Evolutionary conservation across 768 basidiomycete genomes (phyloP).

Genomic region (Symmetrospora coprosmae): DNA sequence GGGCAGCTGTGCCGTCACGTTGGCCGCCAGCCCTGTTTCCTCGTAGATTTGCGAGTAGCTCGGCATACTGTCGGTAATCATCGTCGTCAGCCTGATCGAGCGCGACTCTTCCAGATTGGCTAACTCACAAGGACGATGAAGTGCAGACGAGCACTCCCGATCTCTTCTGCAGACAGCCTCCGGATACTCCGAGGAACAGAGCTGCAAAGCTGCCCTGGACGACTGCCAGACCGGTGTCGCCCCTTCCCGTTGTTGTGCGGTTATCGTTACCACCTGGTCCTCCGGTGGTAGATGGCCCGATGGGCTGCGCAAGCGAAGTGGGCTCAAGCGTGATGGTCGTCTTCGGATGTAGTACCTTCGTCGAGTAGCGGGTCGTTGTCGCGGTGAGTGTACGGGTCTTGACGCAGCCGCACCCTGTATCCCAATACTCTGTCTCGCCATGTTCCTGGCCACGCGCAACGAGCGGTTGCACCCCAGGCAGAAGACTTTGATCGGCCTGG

Average conservation of each 20-base stretch:
- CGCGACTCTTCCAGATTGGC: neutral
- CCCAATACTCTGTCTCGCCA: neutral
- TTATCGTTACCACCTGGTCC: no score
- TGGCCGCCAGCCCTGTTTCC: neutral
- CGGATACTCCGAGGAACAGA: neutral
- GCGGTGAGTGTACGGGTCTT: no score
- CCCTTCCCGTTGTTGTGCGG: no score
- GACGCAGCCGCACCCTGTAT: neutral
- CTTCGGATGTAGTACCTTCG: no score
- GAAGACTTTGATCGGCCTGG: no score
- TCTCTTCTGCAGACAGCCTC: slow-evolving; percentile 9
- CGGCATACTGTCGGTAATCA: neutral
- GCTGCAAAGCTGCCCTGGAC: slow-evolving; percentile 4
- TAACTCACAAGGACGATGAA: slow-evolving; percentile 8
- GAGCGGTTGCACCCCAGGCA: no score
- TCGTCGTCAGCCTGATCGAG: neutral
- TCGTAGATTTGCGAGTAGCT: neutral
- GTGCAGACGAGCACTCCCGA: slow-evolving; percentile 14
- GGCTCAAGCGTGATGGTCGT: no score
- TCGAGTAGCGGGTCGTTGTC: no score
- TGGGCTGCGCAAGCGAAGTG: no score
- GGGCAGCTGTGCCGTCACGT: slow-evolving; percentile 12
- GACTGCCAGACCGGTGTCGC: neutral
- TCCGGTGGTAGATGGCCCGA: no score
- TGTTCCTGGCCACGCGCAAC: no score